Conservation (phyloP, 805 yeast genomes). For the Tetrapisispora iriomotensis region DNA sequence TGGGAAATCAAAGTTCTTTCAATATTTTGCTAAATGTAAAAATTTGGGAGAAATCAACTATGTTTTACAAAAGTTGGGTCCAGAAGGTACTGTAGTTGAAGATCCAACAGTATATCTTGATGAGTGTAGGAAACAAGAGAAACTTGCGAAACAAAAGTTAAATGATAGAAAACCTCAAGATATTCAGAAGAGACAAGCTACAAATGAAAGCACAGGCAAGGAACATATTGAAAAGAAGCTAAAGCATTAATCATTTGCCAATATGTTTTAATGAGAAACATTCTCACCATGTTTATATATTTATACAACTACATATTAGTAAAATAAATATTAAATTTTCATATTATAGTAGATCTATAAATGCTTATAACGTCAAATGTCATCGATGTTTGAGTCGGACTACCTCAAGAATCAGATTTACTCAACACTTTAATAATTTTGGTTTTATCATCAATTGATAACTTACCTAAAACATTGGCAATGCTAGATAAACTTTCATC, state of each 20-base stretch:
- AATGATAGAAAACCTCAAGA: not conserved
- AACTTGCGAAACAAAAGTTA: not conserved
- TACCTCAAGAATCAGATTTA: constrained; percentile 5
- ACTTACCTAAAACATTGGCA: constrained; percentile 41
- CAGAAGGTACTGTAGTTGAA: constrained; percentile 11
- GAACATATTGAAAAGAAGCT: not conserved
- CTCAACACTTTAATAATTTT: constrained; percentile 31
- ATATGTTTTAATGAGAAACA: no score
- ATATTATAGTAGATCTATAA: no score
- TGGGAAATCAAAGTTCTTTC: constrained; percentile 56
- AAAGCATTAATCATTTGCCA: not conserved
- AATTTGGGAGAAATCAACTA: constrained; percentile 39
- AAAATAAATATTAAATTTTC: no score
- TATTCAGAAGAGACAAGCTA: constrained; percentile 1
- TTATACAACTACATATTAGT: no score
- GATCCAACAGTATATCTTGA: constrained; percentile 17
- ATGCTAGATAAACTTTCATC: constrained; percentile 44
- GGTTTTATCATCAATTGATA: constrained; percentile 45
- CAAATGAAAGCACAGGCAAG: not conserved
- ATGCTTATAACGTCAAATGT: no score
- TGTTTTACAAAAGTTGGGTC: constrained; percentile 13
- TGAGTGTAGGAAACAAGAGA: constrained; percentile 3
- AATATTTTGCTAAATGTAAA: constrained; percentile 45
- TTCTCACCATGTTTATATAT: no score
- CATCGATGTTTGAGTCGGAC: no score